Base-by-base conservation (phyloP, 2,329 filamentous ascomycete species). In the Fusarium lyarnte region DNA sequence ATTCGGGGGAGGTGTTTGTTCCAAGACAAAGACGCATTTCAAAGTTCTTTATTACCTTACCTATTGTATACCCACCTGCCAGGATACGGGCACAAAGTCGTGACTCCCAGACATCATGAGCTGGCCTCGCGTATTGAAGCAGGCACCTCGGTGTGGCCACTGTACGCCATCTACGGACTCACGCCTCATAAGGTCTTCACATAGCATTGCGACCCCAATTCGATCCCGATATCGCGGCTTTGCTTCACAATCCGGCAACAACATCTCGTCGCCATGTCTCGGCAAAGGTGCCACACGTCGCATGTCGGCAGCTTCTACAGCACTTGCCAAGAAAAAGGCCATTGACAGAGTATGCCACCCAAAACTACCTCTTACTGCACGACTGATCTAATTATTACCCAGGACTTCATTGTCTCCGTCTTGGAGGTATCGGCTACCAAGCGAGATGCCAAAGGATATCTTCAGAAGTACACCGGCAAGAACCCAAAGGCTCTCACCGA, bases 391-490 rank as follows among this genome's bases (percentile, higher is more conserved):
- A 77, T 62, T 42, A 27, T 39, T 13, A 35, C 17, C 73, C 73
- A 94, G 92, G 94, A 97, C 78, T 92, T 97, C 77, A 91, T 97
- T 76, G 87, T 97, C 36, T 95, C 94, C 21, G 89, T 98, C 7
- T 86, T 99, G 36, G 94, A 93, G 77, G 94, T 95, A 23, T 94
- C 94, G 16, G 93, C 95, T 10, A 98, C 95, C 1, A 97, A 95
- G 82, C 91, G 96, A 76, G 96, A 99, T 84, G 94, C 95, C 52
- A 95, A 93, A 81, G 91, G 93, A 41, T 99, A 98, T 79, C 87
- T 99, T 21, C 92, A 96, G 75, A 95, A 94, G 69, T 97, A 98
- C 80, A 91, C 75, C 72, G 77, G 74, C 76, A 80, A 80, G 53
- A 74, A 77, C 10, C 68, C 73, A 46, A 74, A 78, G 66, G 71